A percentile compares a stretch with the other conserved stretches of the same genome.
Evolutionary conservation across 495 filamentous ascomycete species (phyloP).

Genomic region (Amphirosellinia nigrospora): DNA sequence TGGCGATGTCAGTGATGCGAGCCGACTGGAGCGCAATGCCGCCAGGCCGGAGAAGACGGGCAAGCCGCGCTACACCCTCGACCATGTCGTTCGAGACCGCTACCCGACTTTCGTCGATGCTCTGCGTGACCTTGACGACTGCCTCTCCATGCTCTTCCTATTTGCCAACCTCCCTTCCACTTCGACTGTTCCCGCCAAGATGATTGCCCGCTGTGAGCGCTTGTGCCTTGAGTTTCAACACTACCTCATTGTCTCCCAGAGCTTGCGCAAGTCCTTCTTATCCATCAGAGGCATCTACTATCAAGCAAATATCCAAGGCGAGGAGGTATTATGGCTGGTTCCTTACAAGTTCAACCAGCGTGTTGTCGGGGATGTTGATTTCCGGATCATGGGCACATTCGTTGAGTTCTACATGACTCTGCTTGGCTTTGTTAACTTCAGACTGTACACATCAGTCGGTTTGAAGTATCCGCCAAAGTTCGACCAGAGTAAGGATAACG

Average conservation of each 20-base stretch:
- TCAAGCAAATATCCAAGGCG: slow-evolving; percentile 97
- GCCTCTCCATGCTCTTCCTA: slow-evolving; percentile 93
- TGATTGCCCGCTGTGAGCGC: slow-evolving; percentile 88
- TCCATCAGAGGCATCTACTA: slow-evolving; percentile 99
- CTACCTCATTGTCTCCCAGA: slow-evolving; percentile 90
- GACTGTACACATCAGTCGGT: slow-evolving; percentile 88
- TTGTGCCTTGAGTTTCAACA: slow-evolving; percentile 95
- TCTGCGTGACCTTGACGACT: slow-evolving; percentile 93
- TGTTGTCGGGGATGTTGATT: slow-evolving; percentile 91
- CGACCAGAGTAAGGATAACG: slow-evolving; percentile 82
- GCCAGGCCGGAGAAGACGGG: slow-evolving; percentile 81
- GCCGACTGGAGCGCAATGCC: slow-evolving; percentile 63
- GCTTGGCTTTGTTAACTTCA: slow-evolving; percentile 92
- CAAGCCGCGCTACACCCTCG: slow-evolving; percentile 83
- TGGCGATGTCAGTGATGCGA: slow-evolving; percentile 86
- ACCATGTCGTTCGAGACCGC: slow-evolving; percentile 96
- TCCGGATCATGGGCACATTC: slow-evolving; percentile 98
- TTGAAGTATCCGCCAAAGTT: slow-evolving; percentile 95
- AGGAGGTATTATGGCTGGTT: slow-evolving; percentile 96
- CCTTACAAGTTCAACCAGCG: slow-evolving; percentile 96
- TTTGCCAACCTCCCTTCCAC: slow-evolving; percentile 96
- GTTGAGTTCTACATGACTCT: slow-evolving; percentile 98
- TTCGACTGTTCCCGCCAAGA: slow-evolving; percentile 85
- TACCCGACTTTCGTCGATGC: slow-evolving; percentile 98
- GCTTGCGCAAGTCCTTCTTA: slow-evolving; percentile 91